phyloP scores from a whole-genome alignment of 345 rosid species.

The Eutrema yunnanense region DNA sequence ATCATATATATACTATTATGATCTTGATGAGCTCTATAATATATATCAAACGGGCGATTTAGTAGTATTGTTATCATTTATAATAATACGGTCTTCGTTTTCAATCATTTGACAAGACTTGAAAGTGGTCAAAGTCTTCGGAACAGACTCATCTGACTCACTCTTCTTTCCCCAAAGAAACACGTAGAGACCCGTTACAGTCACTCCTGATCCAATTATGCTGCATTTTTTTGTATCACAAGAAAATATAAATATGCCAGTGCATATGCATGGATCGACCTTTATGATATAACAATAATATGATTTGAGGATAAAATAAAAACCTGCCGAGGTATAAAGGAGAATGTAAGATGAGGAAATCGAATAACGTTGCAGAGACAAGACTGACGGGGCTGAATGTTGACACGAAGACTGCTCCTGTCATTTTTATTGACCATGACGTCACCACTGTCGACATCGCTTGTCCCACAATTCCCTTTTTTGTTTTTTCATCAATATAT shows the following conservation, averaged over 20 bases:
- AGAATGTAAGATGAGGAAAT: conserved; percentile 26
- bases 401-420: conserved; percentile 43
- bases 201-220: conserved; percentile 26
- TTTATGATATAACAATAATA: not conserved
- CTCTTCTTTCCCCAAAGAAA: conserved; percentile 32
- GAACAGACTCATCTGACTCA: conserved; percentile 13
- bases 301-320: not conserved
- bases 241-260: not conserved
- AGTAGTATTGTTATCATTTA: not conserved
- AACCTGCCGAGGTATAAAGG: conserved; percentile 32
- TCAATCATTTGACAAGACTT: not conserved
- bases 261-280: not conserved
- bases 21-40: not conserved
- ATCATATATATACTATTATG: not conserved
- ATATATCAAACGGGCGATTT: conserved; percentile 16
- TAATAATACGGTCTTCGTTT: not conserved
- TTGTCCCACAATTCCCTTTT: conserved; percentile 42
- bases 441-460: conserved; percentile 40
- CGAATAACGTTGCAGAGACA: conserved; percentile 28
- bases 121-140: not conserved
- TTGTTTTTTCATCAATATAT: not conserved
- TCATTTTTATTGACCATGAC: conserved; percentile 41
- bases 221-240: conserved; percentile 3
- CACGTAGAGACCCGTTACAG: conserved; percentile 29
- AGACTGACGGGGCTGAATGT: conserved; percentile 38